Evolutionary conservation across 768 basidiomycete genomes (phyloP).

Genomic region (Lactarius deliciosus): DNA sequence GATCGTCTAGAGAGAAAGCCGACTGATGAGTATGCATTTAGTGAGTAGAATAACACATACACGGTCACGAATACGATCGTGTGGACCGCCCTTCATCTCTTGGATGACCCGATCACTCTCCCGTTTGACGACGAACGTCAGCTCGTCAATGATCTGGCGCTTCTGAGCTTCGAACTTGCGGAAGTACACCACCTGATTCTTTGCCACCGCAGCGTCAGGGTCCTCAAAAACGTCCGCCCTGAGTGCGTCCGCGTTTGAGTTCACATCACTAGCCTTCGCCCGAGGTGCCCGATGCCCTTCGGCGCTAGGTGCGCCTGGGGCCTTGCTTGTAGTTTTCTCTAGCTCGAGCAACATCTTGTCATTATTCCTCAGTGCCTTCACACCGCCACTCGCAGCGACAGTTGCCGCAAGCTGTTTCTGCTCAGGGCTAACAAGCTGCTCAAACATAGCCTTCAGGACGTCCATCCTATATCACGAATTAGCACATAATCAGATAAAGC

Average conservation of each 20-base stretch:
- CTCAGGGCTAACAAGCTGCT: too few relatives aligned
- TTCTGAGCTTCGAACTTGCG: not conserved
- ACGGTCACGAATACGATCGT: constrained; percentile 8
- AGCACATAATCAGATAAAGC: too few relatives aligned
- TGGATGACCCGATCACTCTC: constrained; percentile 24
- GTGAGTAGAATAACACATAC: not conserved
- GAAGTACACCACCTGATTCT: not conserved
- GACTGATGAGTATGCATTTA: not conserved
- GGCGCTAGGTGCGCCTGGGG: not conserved
- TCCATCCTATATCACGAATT: too few relatives aligned
- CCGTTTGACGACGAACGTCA: constrained; percentile 20
- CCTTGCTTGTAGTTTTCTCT: too few relatives aligned
- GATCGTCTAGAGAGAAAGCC: not conserved
- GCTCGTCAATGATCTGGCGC: not conserved
- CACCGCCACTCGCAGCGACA: too few relatives aligned
- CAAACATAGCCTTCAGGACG: too few relatives aligned
- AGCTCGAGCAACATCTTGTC: too few relatives aligned
- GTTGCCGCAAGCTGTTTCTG: too few relatives aligned
- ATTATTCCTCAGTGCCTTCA: too few relatives aligned
- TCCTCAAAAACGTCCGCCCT: too few relatives aligned
- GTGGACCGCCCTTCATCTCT: constrained; percentile 31
- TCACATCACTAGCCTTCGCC: not conserved
- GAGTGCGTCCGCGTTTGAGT: too few relatives aligned
- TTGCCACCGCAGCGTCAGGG: too few relatives aligned
- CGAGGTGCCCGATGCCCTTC: not conserved